Evolutionary conservation across 805 yeast genomes (phyloP), one percentile per base, ranked within the genome.

Genomic region (Debaryomyces castellii): DNA sequence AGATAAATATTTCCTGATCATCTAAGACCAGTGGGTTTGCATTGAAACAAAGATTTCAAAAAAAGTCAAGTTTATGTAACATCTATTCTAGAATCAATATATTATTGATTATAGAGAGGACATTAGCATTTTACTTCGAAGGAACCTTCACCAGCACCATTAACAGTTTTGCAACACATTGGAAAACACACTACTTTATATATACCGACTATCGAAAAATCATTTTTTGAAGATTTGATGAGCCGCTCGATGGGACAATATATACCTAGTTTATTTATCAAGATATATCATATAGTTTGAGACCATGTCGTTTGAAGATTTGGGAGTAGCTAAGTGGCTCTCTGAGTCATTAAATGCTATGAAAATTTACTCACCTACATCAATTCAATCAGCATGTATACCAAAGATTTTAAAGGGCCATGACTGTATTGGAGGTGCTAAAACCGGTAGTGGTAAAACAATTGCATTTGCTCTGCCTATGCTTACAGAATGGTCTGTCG

Each of bases 381-480:
- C 81, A 17, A 92, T 94, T 69, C 99, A 94, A 63, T 61, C 71
- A 7, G 88, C 89, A 3, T 89, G 97, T 61, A 92, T 94, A 39
- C 98, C 98, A 0, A 80, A 85, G 46, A 87, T 94, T 46, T 62
- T 94, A 32, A 74, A 73, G 35, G 97, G 96, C 6, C 78, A 83
- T 54, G 96, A 91, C 63, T 91, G 97, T 67, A 92, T 94, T 43
- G 99, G 99, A 42, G 99, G 99, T 36, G 99, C 99, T 25, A 87
- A 87, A 64, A 94, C 99, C 0, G 99, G 99, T 67, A 85, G 96
- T 14, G 99, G 99, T 78, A 94, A 94, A 63, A 94, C 99, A 1
- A 83, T 94, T 18, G 97, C 98, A 1, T 94, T 94, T 76, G 98
- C 92, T 1, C 95, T 89, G n/a, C 99, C 99, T 2, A 92, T 94